Base-by-base conservation (phyloP, 306 rosid genomes). In the Oxytropis ochrocephala region DNA sequence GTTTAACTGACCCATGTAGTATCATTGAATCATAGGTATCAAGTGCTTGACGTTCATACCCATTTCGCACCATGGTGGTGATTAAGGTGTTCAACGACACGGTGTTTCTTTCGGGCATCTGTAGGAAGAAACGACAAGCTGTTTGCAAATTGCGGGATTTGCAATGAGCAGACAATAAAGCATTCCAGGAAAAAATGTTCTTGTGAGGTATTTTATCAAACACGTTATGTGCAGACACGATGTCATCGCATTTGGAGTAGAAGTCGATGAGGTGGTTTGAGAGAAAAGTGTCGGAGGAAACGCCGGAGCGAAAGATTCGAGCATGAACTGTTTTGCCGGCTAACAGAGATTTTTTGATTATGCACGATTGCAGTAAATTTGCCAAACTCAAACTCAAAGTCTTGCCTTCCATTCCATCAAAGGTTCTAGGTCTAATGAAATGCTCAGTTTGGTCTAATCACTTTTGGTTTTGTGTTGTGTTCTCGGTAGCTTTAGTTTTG, bases 151-250 rank as follows among this genome's bases (percentile, higher is more conserved):
- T 63, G 32, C 78, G 70, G 18, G 73, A 42, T 62, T 82, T 87
- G 65, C 88, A 90, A 14, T 30, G 67, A 0, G 84, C 85, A 0
- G 88, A 75, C 50, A 90, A 64, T 5, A 90, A 64, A 55, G 94
- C 89, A 49, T 90, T 90, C 89, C 86, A 87, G 4, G 94, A 87
- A 50, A 78, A 90, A n/a, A 90, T 72, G 54, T 84, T 90, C 47
- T 62, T 77, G 7, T 61, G 80, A 32, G 94, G 85, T 24, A 79
- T 84, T 58, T 69, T 66, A 13, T 65, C 83, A 49, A 90, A 90
- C 82, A 83, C 73, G 0, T 56, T 48, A 69, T 64, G 62, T 11
- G 96, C 91, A 19, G 66, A 32, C 8, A 4, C 42, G 29, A 81
- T 52, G 12, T 77, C 16, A 4, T 79, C 74, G 69, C 91, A 87